A percentile compares a stretch with the other conserved stretches of the same genome.
These are phyloP conservation scores for Platanthera guangdongensis DNA, from an alignment of 106 monocot genomes.

Conservation along the genomic window DNA sequence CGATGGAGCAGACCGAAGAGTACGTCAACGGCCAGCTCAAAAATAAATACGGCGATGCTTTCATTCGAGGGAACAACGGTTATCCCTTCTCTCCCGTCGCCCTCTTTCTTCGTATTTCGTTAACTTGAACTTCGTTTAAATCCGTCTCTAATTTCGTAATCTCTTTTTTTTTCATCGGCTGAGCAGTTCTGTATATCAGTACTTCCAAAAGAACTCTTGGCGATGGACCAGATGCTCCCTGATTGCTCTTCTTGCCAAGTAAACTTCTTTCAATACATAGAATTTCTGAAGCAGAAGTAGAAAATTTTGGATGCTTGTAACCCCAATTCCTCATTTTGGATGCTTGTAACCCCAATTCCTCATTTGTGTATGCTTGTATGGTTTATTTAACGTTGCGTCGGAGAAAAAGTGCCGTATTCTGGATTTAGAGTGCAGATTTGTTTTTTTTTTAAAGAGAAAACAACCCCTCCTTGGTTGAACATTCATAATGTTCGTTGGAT, in stretches of 20 bases:
- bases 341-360: too few relatives aligned
- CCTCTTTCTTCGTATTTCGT: neutral
- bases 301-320: too few relatives aligned
- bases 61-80: slow-evolving; percentile 99
- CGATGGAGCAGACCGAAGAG: slow-evolving; percentile 99
- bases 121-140: neutral
- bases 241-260: neutral
- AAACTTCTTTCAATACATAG: neutral
- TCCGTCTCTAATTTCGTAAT: neutral
- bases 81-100: slow-evolving; percentile 4
- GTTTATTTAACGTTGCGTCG: too few relatives aligned
- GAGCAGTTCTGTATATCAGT: slow-evolving; percentile 88
- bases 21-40: slow-evolving; percentile 96
- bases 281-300: too few relatives aligned
- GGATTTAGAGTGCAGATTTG: too few relatives aligned
- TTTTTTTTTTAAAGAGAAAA: too few relatives aligned
- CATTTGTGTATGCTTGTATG: too few relatives aligned
- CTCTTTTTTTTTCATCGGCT: slow-evolving; percentile 5
- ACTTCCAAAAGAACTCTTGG: slow-evolving; percentile 67
- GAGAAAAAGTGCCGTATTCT: too few relatives aligned
- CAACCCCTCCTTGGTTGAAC: too few relatives aligned
- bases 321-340: too few relatives aligned
- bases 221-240: slow-evolving; percentile 44
- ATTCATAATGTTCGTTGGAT: too few relatives aligned
- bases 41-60: slow-evolving; percentile 98